Evolutionary conservation across 345 rosid genomes (phyloP), one percentile per base, ranked within the genome.

Genomic region (Syzygium oleosum): DNA sequence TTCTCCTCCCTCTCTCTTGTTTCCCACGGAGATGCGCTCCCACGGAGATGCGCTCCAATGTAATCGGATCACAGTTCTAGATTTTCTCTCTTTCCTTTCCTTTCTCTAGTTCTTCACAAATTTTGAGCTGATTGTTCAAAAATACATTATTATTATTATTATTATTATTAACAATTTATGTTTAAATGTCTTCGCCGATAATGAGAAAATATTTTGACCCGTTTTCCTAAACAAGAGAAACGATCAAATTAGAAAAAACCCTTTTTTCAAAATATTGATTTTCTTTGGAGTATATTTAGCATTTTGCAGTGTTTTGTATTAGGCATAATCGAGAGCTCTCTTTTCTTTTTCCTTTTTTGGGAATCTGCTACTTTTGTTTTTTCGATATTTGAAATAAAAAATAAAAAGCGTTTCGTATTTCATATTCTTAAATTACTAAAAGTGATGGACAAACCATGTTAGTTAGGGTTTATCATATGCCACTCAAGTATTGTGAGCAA

Each of bases 41-140:
- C 54, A 52, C 91, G 94, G 92, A 85, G 92, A 80, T 85, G 92
- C 5, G 92, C 94, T 91, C 92, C 94, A 91, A 93, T 93, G 92
- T 89, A 85, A 89, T 54, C 89, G 94, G 94, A 90, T 90, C 51
- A 91, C 93, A 93, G 78, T 68, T 43, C 46, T 13, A 34, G 38
- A 34, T n/a, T 34, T 12, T 52, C 52, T 65, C 29, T 27, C 15
- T n/a, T 51, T 61, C 83, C 21, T 5, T 27, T 21, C 61, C 61
- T 56, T 10, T 68, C 12, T 31, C 78, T 65, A 22, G 0, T 65
- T 65, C 22, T 65, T 65, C 61, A 2, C 63, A 58, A 25, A 58
- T 58, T 58, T 25, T n/a, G 63, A 58, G n/a, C 15, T 58, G 63
- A 58, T 58, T 25, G 11, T 58, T 25, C 63, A 58, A 58, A 25